phyloP scores from a whole-genome alignment of 1,139 yeast species.

The Taphrina betulina region DNA sequence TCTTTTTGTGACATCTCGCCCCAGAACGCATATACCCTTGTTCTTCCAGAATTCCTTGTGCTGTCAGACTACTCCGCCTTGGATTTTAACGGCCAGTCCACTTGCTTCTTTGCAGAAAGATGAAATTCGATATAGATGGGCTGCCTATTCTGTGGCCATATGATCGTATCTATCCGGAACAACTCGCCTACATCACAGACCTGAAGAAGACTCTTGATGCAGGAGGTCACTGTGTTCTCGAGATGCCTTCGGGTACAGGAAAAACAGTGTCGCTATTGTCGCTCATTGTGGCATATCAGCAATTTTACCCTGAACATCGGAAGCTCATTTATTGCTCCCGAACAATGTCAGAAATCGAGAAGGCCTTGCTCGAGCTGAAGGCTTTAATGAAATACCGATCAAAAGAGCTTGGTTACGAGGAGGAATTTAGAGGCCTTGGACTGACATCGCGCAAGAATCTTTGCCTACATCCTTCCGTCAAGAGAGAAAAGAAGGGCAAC shows the following conservation, averaged over 20 bases:
- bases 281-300: conserved; percentile 86
- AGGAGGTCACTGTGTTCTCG: conserved; percentile 85
- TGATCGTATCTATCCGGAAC: conserved; percentile 96
- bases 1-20: too few species aligned
- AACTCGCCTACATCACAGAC: conserved; percentile 95
- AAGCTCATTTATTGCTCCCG: conserved; percentile 96
- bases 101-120: neutral
- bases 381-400: conserved; percentile 83
- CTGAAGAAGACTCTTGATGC: conserved; percentile 89
- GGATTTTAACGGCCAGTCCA: too few species aligned
- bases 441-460: conserved; percentile 89
- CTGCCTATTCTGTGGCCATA: conserved; percentile 95
- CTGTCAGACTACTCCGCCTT: too few species aligned
- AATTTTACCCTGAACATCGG: conserved; percentile 85
- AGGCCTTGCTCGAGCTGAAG: conserved; percentile 90
- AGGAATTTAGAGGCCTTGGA: conserved; percentile 87
- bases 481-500: conserved; percentile 85
- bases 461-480: conserved; percentile 84
- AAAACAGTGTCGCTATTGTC: conserved; percentile 90
- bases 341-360: conserved; percentile 98
- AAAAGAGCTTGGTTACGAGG: conserved; percentile 77
- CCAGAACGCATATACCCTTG: too few species aligned
- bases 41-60: too few species aligned
- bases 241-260: conserved; percentile 99
- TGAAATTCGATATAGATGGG: conserved; percentile 63